Evolutionary conservation across 1,139 yeast species (phyloP), one percentile per base, ranked within the genome.

Genomic region (Kodamaea sp.): DNA sequence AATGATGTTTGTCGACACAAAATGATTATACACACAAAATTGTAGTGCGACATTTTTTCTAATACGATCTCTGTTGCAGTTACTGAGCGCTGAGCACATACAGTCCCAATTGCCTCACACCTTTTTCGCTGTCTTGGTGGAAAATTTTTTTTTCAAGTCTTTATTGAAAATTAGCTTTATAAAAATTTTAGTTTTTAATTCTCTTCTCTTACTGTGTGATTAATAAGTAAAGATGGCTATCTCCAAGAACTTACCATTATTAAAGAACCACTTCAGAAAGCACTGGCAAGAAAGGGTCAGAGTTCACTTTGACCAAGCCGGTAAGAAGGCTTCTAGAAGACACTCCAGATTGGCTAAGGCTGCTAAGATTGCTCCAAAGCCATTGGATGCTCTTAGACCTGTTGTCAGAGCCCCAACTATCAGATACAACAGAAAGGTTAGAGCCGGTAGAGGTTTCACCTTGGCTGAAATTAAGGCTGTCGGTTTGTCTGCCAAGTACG

Each of bases 241-340:
- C 80, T 75, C 92, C 66, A 89, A 92, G 90, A 92, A 92, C 78
- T 79, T 84, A 76, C 95, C 97, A 84, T 79, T 90, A 81, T 89
- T 84, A 79, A 85, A 84, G 81, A 84, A 84, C 79, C 95, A 86
- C 79, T 86, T 86, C 88, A 84, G 94, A 81, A 92, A 92, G 87
- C 92, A 89, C 95, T 92, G 99, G 99, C 97, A 92, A 80, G 95
- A 87, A 78, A 88, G 98, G 73, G 99, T 92, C 81, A 87, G 80
- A 75, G 96, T 88, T 65, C 97, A 92, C 89, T 84, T 90, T 70
- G 96, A 90, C 90, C 97, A 92, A 81, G 95, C 97, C 65, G 97
- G 97, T 73, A 88, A 89, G 84, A 92, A 92, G 84, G 90, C 79
- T 67, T 81, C 95, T 57, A 88, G 98, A 84, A 86, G 98, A 80